Percentiles rank a stretch among this genome's conserved stretches.
Evolutionary conservation across 257 asterid genomes (phyloP).

Genomic region (Misopates orontium): DNA sequence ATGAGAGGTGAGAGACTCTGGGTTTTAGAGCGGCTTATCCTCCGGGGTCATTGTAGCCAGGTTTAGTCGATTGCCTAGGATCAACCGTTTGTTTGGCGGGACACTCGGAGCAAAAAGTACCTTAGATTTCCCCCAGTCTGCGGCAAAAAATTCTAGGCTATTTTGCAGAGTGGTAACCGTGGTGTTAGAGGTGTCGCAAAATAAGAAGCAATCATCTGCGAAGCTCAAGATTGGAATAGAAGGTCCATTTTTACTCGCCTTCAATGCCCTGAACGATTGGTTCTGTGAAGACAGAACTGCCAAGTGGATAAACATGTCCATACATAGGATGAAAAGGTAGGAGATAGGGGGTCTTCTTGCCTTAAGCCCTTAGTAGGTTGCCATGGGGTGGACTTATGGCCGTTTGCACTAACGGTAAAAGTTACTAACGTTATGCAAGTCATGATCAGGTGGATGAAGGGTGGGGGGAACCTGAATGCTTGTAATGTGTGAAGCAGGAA

Average conservation of each 20-base stretch:
- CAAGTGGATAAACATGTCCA: no score
- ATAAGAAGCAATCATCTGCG: background rate
- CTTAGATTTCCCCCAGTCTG: no score
- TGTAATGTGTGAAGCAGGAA: background rate
- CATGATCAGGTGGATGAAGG: background rate
- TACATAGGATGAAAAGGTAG: background rate
- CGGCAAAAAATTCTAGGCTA: no score
- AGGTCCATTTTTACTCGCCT: background rate
- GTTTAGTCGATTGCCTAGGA: no score
- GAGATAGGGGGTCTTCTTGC: background rate
- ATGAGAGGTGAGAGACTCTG: no score
- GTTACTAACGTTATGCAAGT: background rate
- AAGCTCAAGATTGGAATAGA: background rate
- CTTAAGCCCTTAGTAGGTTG: background rate
- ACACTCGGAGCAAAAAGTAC: no score
- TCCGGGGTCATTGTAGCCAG: no score
- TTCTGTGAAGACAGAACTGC: no score
- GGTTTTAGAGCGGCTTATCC: no score
- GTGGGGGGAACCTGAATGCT: background rate
- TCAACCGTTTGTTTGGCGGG: no score
- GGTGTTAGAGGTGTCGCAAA: background rate
- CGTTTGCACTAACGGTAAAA: background rate
- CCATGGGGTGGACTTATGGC: background rate
- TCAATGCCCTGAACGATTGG: background rate
- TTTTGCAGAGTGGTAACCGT: no score